Conservation (phyloP, 73 alveolate genomes). For the Symbiodinium natans region DNA sequence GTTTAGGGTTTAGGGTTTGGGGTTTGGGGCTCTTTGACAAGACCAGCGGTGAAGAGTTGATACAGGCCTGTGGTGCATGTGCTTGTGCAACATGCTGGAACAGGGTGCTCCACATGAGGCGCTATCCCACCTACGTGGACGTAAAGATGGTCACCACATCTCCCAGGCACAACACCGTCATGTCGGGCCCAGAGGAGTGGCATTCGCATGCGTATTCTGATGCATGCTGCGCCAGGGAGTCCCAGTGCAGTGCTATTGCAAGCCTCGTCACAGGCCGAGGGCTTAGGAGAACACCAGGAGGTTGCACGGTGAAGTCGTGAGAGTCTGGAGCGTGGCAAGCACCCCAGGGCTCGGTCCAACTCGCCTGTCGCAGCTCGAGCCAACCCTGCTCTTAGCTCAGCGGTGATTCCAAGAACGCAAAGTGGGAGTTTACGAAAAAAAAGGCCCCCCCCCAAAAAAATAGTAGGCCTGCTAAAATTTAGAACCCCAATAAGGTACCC, state of each 20-base stretch:
- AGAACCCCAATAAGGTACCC: not conserved
- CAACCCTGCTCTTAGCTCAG: not conserved
- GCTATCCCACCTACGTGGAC: not conserved
- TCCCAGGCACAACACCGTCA: not conserved
- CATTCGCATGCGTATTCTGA: too few species aligned
- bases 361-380: constrained; percentile 72
- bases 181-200: too few species aligned
- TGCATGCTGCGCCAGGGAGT: constrained; percentile 51
- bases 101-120: not conserved
- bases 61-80: too few species aligned
- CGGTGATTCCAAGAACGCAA: too few species aligned
- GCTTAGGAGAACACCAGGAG: not conserved
- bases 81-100: too few species aligned
- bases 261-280: constrained; percentile 67
- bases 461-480: too few species aligned
- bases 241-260: constrained; percentile 91
- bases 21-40: too few species aligned
- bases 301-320: not conserved
- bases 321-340: not conserved
- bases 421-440: too few species aligned
- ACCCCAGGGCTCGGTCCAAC: constrained; percentile 64
- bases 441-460: too few species aligned
- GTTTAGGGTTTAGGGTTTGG: too few species aligned
- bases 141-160: not conserved
- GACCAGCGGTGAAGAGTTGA: too few species aligned